Conservation (phyloP, 306 rosid genomes). For the Datisca glomerata region DNA sequence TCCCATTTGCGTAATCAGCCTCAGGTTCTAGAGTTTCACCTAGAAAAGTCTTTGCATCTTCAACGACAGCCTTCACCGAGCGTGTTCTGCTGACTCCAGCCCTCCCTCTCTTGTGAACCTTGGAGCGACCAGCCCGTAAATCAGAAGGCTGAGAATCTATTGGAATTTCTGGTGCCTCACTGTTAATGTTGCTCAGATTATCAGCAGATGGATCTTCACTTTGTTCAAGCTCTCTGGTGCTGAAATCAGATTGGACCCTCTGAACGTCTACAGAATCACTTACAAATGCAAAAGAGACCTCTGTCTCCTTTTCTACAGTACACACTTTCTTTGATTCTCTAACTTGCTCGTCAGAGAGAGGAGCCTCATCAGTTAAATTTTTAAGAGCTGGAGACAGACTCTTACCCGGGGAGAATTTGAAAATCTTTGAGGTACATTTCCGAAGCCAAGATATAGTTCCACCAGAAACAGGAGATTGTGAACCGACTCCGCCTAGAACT, state of each 20-base stretch:
- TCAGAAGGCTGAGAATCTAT: constrained; percentile 47
- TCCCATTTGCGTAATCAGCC: constrained; percentile 49
- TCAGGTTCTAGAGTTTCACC: constrained; percentile 43
- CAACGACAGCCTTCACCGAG: constrained; percentile 51
- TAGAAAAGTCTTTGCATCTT: constrained; percentile 65
- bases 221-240: constrained; percentile 40
- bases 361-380: constrained; percentile 27
- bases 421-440: constrained; percentile 80
- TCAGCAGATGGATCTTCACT: constrained; percentile 47
- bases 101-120: constrained; percentile 41
- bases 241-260: constrained; percentile 42
- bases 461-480: constrained; percentile 48
- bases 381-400: constrained; percentile 35
- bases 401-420: constrained; percentile 57
- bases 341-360: constrained; percentile 20
- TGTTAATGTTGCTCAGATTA: constrained; percentile 48
- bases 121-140: constrained; percentile 26
- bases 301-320: constrained; percentile 53
- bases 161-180: constrained; percentile 31
- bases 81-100: constrained; percentile 34
- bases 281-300: constrained; percentile 53
- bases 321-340: constrained; percentile 18
- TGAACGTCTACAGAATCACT: constrained; percentile 58
- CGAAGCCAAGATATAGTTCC: constrained; percentile 81
- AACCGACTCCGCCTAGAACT: constrained; percentile 26